These are phyloP conservation scores for Pythium inflatum DNA, from an alignment of 352 stramenopile species.

Conservation along the genomic window DNA sequence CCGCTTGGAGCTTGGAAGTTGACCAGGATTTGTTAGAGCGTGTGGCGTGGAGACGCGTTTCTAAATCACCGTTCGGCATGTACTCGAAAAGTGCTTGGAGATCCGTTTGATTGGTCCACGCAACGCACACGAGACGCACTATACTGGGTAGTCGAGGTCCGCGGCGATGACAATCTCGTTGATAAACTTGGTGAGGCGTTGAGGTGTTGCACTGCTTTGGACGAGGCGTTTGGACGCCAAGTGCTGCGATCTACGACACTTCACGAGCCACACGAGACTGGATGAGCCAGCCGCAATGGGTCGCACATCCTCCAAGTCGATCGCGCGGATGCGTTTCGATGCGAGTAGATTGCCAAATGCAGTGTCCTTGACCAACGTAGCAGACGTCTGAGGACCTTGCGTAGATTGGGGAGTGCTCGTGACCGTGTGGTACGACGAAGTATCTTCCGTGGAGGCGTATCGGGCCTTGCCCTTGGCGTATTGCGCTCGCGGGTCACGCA, in stretches of 20 bases:
- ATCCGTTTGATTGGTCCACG: slow-evolving; percentile 56
- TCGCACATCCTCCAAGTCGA: neutral
- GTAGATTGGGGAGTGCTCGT: no score
- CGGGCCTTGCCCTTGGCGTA: no score
- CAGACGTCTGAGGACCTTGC: no score
- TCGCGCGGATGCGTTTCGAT: neutral
- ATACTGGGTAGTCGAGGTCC: slow-evolving; percentile 55
- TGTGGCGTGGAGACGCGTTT: slow-evolving; percentile 37
- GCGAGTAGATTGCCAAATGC: neutral
- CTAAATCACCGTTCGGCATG: slow-evolving; percentile 59
- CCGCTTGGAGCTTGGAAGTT: slow-evolving; percentile 52
- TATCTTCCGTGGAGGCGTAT: no score
- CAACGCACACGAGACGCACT: slow-evolving; percentile 49
- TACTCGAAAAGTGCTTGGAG: slow-evolving; percentile 70
- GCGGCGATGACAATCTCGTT: slow-evolving; percentile 60
- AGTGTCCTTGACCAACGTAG: no score
- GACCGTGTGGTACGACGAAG: no score
- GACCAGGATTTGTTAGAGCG: slow-evolving; percentile 42
- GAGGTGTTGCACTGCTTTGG: neutral
- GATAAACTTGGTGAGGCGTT: slow-evolving; percentile 52
- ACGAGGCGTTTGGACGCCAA: neutral
- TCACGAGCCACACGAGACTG: neutral
- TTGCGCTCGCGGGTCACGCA: no score
- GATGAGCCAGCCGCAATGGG: neutral
- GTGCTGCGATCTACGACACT: neutral